These are phyloP conservation scores for Entomophthora muscae DNA, from an alignment of 371 early-diverging fungal species.

Conservation along the genomic window DNA sequence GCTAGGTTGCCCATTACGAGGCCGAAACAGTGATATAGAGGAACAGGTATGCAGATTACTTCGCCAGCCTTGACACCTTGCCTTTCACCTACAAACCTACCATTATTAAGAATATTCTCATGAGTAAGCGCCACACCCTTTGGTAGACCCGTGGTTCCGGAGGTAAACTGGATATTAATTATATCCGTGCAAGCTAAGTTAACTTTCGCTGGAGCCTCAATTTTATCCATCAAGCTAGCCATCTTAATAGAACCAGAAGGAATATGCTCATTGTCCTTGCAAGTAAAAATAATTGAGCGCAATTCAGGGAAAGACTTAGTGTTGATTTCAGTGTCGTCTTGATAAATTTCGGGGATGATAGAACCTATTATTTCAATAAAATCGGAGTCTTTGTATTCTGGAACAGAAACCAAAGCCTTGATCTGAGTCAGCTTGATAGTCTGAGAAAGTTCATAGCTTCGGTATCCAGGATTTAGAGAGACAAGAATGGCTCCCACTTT, in stretches of 20 bases:
- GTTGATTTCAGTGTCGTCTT: not conserved
- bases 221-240: not conserved
- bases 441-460: constrained; percentile 17
- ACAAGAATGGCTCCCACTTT: constrained; percentile 24
- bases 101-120: constrained; percentile 31
- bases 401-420: constrained; percentile 18
- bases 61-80: constrained; percentile 27
- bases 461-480: constrained; percentile 24
- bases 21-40: constrained; percentile 25
- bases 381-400: constrained; percentile 18
- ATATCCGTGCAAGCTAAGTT: constrained; percentile 19
- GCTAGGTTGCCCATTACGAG: constrained; percentile 26
- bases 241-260: constrained; percentile 10
- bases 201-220: constrained; percentile 3
- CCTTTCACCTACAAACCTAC: constrained; percentile 27
- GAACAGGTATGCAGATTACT: constrained; percentile 26
- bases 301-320: constrained; percentile 11
- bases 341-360: constrained; percentile 12
- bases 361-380: constrained; percentile 18
- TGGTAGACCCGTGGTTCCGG: constrained; percentile 53
- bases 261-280: not conserved
- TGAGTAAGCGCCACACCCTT: constrained; percentile 40
- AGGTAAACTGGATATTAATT: constrained; percentile 45
- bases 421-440: constrained; percentile 19
- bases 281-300: constrained; percentile 12